Percentiles rank a stretch among this genome's conserved stretches.
phyloP scores from a whole-genome alignment of 2,329 filamentous ascomycete species.

The Aureobasidium sp. region DNA sequence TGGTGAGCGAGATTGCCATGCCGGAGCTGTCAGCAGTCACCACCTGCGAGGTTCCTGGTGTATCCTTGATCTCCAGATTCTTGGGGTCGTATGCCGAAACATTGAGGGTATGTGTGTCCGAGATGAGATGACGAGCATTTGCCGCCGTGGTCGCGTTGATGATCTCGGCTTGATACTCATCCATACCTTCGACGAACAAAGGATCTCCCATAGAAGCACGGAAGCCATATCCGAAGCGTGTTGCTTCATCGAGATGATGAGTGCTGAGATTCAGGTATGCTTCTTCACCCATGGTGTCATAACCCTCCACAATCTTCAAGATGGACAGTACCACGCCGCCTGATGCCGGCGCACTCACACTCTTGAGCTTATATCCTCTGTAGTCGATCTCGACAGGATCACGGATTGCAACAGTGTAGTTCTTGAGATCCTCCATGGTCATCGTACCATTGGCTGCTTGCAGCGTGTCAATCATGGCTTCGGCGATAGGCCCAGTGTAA shows the following conservation, averaged over 20 bases:
- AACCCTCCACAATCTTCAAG: slow-evolving; percentile 78
- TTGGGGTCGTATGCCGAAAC: slow-evolving; percentile 67
- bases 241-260: slow-evolving; percentile 80
- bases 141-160: slow-evolving; percentile 54
- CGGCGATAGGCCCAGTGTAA: slow-evolving; percentile 64
- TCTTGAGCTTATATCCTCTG: slow-evolving; percentile 62
- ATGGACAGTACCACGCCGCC: slow-evolving; percentile 68
- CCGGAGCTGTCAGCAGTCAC: slow-evolving; percentile 66
- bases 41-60: slow-evolving; percentile 67
- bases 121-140: slow-evolving; percentile 59
- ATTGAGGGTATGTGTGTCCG: slow-evolving; percentile 63
- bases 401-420: slow-evolving; percentile 63
- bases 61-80: slow-evolving; percentile 58
- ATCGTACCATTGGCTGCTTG: slow-evolving; percentile 71
- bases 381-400: slow-evolving; percentile 49
- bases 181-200: slow-evolving; percentile 58
- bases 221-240: slow-evolving; percentile 77
- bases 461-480: slow-evolving; percentile 64
- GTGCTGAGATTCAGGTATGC: slow-evolving; percentile 59
- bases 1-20: slow-evolving; percentile 73
- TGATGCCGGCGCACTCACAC: slow-evolving; percentile 67
- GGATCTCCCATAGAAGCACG: slow-evolving; percentile 80
- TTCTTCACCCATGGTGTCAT: slow-evolving; percentile 54
- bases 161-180: slow-evolving; percentile 60
- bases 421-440: slow-evolving; percentile 68